These are phyloP conservation scores for Camellia oleifera DNA, from an alignment of 179 eudicot genomes.

Conservation along the genomic window DNA sequence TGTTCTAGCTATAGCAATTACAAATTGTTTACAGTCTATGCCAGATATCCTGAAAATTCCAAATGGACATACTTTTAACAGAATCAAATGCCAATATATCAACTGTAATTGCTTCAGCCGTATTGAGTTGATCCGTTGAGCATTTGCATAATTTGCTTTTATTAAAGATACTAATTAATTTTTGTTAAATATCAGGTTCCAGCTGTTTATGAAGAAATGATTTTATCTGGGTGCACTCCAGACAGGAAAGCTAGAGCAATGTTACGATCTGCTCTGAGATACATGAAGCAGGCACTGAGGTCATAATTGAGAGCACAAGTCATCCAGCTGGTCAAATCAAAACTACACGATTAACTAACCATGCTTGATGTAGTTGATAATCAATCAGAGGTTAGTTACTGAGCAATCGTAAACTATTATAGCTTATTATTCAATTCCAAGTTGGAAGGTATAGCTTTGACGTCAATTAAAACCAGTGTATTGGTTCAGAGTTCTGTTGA, in stretches of 20 bases:
- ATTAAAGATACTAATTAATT: not conserved
- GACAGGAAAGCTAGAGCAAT: constrained; percentile 90
- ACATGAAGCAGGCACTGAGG: constrained; percentile 71
- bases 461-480: not conserved
- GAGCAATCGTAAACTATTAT: not conserved
- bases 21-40: not conserved
- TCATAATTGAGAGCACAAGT: constrained; percentile 28
- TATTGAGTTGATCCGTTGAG: not conserved
- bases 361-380: not conserved
- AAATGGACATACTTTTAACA: not conserved
- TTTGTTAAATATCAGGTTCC: constrained; percentile 62
- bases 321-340: constrained; percentile 13
- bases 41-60: not conserved
- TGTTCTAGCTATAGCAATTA: no score
- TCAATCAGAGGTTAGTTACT: constrained; percentile 11
- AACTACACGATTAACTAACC: not conserved
- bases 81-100: not conserved
- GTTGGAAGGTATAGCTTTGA: not conserved
- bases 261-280: constrained; percentile 85
- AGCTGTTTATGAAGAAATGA: constrained; percentile 88
- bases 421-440: not conserved
- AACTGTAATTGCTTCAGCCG: not conserved
- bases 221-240: constrained; percentile 77
- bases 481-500: not conserved
- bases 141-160: constrained; percentile 4